Conservation (phyloP, 305 asterid species). For the Striga hermonthica region DNA sequence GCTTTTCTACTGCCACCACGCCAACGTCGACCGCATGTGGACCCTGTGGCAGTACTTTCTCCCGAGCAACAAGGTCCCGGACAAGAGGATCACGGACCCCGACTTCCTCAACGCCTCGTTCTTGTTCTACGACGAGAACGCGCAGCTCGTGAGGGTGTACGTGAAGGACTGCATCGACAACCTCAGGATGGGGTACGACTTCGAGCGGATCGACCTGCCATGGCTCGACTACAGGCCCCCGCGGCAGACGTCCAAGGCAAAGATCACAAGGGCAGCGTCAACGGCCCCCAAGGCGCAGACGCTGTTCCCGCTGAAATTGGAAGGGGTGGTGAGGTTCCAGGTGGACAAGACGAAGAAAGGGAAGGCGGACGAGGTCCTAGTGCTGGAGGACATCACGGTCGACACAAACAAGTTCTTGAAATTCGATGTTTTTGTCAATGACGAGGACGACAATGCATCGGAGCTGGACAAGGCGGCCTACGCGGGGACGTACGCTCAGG, state of each 20-base stretch:
- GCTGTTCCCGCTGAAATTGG: constrained; percentile 36
- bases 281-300: constrained; percentile 26
- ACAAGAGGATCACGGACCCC: constrained; percentile 31
- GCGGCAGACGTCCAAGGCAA: constrained; percentile 33
- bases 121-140: constrained; percentile 49
- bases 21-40: constrained; percentile 53
- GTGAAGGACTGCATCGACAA: constrained; percentile 40
- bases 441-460: constrained; percentile 40
- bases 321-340: constrained; percentile 30
- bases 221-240: constrained; percentile 51
- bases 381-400: constrained; percentile 34
- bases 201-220: constrained; percentile 33
- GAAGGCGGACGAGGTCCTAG: constrained; percentile 43
- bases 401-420: constrained; percentile 41
- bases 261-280: not conserved
- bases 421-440: constrained; percentile 55
- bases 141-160: constrained; percentile 39
- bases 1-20: constrained; percentile 42
- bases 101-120: constrained; percentile 47
- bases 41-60: constrained; percentile 38
- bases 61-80: constrained; percentile 27
- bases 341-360: constrained; percentile 47
- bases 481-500: constrained; percentile 52
- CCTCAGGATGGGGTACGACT: constrained; percentile 38
- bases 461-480: constrained; percentile 49